These are phyloP conservation scores for Sclerotinia trifoliorum DNA, from an alignment of 2,329 filamentous ascomycete species.

Conservation along the genomic window DNA sequence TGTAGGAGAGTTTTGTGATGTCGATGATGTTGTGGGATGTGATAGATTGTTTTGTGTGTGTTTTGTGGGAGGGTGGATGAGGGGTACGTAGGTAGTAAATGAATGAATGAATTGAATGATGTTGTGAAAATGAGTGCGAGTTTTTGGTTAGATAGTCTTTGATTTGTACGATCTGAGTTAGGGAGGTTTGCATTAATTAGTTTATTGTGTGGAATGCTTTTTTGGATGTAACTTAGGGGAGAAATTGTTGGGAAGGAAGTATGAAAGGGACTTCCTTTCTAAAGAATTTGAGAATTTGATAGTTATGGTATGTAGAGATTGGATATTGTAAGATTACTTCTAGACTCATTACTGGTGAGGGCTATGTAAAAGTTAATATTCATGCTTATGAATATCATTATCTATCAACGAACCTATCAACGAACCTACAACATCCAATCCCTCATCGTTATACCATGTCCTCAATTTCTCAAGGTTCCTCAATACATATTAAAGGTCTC, in stretches of 20 bases:
- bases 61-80: not conserved
- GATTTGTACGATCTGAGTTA: not conserved
- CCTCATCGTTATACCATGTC: not conserved
- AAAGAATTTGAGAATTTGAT: not conserved
- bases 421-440: not conserved
- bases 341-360: not conserved
- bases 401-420: not conserved
- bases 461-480: not conserved
- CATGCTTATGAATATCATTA: not conserved
- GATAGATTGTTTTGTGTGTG: not conserved
- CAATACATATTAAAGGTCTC: slow-evolving; percentile 1
- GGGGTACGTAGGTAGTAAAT: not conserved
- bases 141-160: not conserved
- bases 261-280: slow-evolving; percentile 1
- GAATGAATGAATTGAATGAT: no score
- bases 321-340: not conserved
- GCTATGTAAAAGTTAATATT: slow-evolving; percentile 1
- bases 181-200: not conserved
- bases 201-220: not conserved
- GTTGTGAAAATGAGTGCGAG: not conserved
- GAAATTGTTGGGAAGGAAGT: not conserved
- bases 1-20: not conserved
- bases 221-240: not conserved
- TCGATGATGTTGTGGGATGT: not conserved
- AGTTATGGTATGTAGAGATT: not conserved